Evolutionary conservation across 768 basidiomycete species (phyloP), one percentile per base, ranked within the genome.

Genomic region (Mycena albidolilacea): DNA sequence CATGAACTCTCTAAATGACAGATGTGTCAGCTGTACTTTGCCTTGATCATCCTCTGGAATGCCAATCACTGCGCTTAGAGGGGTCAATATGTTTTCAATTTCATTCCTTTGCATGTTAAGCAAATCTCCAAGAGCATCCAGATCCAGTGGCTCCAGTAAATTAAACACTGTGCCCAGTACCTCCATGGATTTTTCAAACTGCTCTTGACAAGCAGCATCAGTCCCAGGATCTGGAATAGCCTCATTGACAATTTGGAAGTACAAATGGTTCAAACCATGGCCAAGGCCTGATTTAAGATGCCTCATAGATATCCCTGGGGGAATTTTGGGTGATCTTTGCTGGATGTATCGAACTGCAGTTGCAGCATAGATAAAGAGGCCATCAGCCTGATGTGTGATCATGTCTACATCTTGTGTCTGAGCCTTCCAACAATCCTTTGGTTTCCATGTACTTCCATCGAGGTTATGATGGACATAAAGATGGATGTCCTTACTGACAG

Each of bases 281-380:
- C 37, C 15, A 17, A 61, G 48, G 37, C 17, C 54, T 41, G n/a
- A 11, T 61, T 54, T 35, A 23, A 46, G 30, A 46, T 52, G 43
- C 21, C 23, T 38, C 14, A 60, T 61, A 46, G 66, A 55, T 35
- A 39, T 4, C 39, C 8, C 37, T 60, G 59, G 54, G 38, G 38
- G 54, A 58, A 23, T 37, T 38, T 61, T 37, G 7, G 58, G 39
- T 41, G 38, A 48, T 60, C 59, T 17, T 60, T 37, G 19, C 19
- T 59, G 41, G 44, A 62, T 69, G 60, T 61, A 69, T 17, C 67
- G 55, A 48, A 68, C 67, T 12, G 58, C 43, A 23, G 67, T 68
- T 21, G 67, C 67, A 43, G 52, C 50, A 46, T 55, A 63, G 23
- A 70, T 70, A 41, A 70, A 70, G 23, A 70, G 69, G 17, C 54